Base-by-base conservation (phyloP, 345 rosid species). In the Eucalyptus urophylla region DNA sequence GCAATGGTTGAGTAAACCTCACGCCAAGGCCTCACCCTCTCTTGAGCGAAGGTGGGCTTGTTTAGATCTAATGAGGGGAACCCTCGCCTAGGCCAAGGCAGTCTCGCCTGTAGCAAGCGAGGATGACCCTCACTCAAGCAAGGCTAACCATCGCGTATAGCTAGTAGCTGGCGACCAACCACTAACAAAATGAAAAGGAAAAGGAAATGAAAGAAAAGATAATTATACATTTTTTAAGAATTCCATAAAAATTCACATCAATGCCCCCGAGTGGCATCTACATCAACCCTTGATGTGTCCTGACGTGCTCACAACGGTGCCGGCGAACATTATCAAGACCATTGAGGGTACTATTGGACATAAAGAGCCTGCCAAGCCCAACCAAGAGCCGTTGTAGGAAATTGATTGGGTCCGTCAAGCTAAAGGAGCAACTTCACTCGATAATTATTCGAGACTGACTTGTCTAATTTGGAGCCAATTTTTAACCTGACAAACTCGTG, bases 131-230 rank as follows among this genome's bases (percentile, higher is more conserved):
- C 62, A 10, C 62, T 56, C 29, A 56, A 56, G 29, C 29, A 24
- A 56, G 29, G 6, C 6, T 2, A 1, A 13, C 14, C 14, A 56
- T 56, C 6, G 3, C 6, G 2, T 56, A 24, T 56, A 56, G 62
- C 0, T 9, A 24, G 6, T 56, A 56, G 62, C 0, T 0, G 6
- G 29, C 6, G 6, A 56, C 6, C 6, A 2, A 22, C 6, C 6
- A 56, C 1, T 24, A 1, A 0, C 12, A 56, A 56, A 56, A 56
- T 10, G 29, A 56, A 56, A 56, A 56, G 6, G 12, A 2, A 56
- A 8, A 56, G 3, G 9, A 56, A 56, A 56, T 0, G 1, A 56
- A 56, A 56, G 1, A 24, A 56, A 56, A 24, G 0, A 24, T 2
- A 10, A 9, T 4, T 56, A 10, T 24, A 56, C 1, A 56, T 8